These are phyloP conservation scores for Scedosporium boydii DNA, from an alignment of 2,329 filamentous ascomycete genomes.

Conservation along the genomic window DNA sequence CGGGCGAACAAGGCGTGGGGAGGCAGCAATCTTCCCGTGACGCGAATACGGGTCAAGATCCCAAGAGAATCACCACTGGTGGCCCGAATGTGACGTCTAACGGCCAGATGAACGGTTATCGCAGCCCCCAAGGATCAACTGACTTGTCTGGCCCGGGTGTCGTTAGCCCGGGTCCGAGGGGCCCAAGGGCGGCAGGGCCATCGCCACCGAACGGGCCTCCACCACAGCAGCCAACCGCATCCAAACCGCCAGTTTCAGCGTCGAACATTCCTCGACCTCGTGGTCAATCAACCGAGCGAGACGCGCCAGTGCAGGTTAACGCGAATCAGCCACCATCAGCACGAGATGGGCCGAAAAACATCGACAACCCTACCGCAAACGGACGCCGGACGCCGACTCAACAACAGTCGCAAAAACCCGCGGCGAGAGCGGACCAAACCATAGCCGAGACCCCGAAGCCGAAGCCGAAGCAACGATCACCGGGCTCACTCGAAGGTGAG, in stretches of 20 bases:
- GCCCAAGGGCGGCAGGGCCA: conserved; percentile 4
- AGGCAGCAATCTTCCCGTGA: conserved; percentile 36
- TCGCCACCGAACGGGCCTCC: conserved; percentile 38
- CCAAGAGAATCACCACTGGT: conserved; percentile 26
- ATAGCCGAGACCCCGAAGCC: conserved; percentile 31
- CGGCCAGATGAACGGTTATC: conserved; percentile 34
- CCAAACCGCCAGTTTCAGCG: conserved; percentile 33
- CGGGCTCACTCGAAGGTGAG: conserved; percentile 63
- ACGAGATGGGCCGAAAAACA: conserved; percentile 29
- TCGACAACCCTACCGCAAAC: conserved; percentile 44
- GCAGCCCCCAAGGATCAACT: conserved; percentile 19
- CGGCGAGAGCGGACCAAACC: conserved; percentile 19
- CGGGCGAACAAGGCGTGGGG: conserved; percentile 21
- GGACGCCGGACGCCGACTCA: conserved; percentile 58
- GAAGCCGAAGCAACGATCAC: conserved; percentile 30
- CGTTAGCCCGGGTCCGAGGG: conserved; percentile 7
- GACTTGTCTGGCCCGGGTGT: conserved; percentile 22
- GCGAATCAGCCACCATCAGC: conserved; percentile 5
- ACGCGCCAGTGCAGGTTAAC: conserved; percentile 1
- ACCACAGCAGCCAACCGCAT: conserved; percentile 43
- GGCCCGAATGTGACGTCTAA: conserved; percentile 12
- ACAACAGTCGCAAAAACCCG: conserved; percentile 31
- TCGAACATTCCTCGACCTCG: conserved; percentile 28
- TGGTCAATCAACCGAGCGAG: conserved; percentile 40
- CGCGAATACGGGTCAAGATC: conserved; percentile 40